Percentiles rank a stretch among this genome's conserved stretches.
phyloP scores from a whole-genome alignment of 805 yeast genomes.

The Teunomyces panamensis region DNA sequence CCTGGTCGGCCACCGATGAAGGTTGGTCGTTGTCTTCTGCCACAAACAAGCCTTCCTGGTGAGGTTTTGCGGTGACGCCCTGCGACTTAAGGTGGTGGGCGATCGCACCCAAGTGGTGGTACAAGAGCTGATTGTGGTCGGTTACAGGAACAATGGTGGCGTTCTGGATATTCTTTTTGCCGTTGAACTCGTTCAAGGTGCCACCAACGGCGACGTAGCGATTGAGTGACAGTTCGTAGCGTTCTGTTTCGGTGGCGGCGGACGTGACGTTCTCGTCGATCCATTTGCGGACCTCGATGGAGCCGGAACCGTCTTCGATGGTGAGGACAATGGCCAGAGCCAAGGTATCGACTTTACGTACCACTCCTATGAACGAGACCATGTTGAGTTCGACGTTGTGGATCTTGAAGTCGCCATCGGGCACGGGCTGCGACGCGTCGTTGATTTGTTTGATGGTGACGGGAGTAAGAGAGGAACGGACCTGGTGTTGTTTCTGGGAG shows the following conservation, averaged over 20 bases:
- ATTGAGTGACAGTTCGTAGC: slow-evolving; percentile 41
- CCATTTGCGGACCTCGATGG: slow-evolving; percentile 63
- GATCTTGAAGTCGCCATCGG: slow-evolving; percentile 64
- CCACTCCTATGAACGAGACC: slow-evolving; percentile 65
- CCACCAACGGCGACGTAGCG: slow-evolving; percentile 59
- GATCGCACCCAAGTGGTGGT: slow-evolving; percentile 66
- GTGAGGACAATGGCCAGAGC: slow-evolving; percentile 55
- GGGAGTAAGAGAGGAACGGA: slow-evolving; percentile 42
- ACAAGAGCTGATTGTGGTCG: slow-evolving; percentile 65
- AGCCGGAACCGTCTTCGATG: slow-evolving; percentile 76
- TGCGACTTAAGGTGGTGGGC: slow-evolving; percentile 51
- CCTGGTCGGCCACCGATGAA: slow-evolving; percentile 38
- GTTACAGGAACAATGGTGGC: slow-evolving; percentile 55
- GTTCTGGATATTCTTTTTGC: slow-evolving; percentile 61
- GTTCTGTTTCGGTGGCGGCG: slow-evolving; percentile 28
- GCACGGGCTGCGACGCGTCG: slow-evolving; percentile 58
- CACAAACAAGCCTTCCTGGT: slow-evolving; percentile 29
- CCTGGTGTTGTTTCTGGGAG: slow-evolving; percentile 21
- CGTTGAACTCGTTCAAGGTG: slow-evolving; percentile 53
- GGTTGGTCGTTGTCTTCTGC: slow-evolving; percentile 13
- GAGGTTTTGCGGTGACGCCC: slow-evolving; percentile 34
- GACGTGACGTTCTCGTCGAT: slow-evolving; percentile 30
- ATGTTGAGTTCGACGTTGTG: slow-evolving; percentile 60
- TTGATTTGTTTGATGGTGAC: slow-evolving; percentile 72
- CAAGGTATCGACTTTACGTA: slow-evolving; percentile 61